Evolutionary conservation across 306 rosid genomes (phyloP).

Genomic region (Cicer chorassanicum): DNA sequence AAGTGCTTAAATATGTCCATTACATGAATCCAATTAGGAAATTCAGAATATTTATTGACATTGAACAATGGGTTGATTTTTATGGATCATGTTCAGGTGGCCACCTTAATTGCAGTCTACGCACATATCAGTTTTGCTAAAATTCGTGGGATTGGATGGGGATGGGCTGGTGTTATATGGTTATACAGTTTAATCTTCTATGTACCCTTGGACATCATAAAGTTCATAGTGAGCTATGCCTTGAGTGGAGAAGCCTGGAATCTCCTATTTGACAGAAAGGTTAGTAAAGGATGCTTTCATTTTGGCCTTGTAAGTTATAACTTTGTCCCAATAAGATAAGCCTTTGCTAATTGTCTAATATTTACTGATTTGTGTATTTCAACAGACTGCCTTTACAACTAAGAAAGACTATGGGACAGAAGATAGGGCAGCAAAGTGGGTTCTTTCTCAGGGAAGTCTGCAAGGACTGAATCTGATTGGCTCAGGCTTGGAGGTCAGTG

Average conservation of each 20-base stretch:
- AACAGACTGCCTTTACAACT: conserved; percentile 77
- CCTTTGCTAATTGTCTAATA: conserved; percentile 7
- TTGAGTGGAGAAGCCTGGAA: conserved; percentile 90
- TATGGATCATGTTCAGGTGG: conserved; percentile 61
- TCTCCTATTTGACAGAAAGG: conserved; percentile 78
- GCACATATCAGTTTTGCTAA: conserved; percentile 76
- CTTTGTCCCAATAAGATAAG: conserved; percentile 12
- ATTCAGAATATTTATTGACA: neutral
- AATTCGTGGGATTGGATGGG: conserved; percentile 84
- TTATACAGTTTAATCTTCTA: conserved; percentile 77
- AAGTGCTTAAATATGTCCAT: neutral
- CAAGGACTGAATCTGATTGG: conserved; percentile 57
- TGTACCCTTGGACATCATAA: conserved; percentile 77
- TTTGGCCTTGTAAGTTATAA: neutral
- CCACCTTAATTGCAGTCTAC: conserved; percentile 81
- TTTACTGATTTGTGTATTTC: conserved; percentile 40
- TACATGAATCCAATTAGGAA: neutral
- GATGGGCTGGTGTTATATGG: conserved; percentile 93
- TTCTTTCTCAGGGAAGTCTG: conserved; percentile 74
- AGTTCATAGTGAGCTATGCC: conserved; percentile 72
- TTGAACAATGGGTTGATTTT: conserved; percentile 41
- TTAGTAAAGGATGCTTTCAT: conserved; percentile 33
- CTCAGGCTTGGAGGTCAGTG: conserved; percentile 43
- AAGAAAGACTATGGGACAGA: conserved; percentile 84
- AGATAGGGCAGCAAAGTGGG: conserved; percentile 78